Base-by-base conservation (phyloP, 2,329 filamentous ascomycete species). In the Fusarium buxicola region DNA sequence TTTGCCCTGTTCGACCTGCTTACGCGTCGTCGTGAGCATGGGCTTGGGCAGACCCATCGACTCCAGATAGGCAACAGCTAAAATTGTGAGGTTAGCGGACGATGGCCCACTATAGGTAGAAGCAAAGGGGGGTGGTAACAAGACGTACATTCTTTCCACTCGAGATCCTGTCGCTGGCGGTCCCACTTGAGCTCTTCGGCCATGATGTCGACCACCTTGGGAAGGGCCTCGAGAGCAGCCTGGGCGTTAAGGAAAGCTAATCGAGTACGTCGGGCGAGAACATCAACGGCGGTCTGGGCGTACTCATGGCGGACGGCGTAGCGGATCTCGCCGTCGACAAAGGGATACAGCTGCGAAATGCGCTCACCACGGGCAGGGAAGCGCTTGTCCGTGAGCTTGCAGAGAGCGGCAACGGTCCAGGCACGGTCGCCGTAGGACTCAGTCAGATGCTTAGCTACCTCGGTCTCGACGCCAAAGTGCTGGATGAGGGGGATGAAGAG, bases 401-500 rank as follows among this genome's bases (percentile, higher is more conserved):
- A 94, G 43, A 97, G 82, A 2, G 91, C 86, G 8, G 92, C 93
- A 18, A 97, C 92, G 13, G 90, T 90, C 94, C 94, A 97, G 16
- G 94, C 92, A 55, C 94, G 88, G 77, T 97, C 94, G 66, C 94
- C 94, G 74, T 97, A 98, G 54, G 92, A 91, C 72, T 91, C 86
- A 12, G 90, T 90, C 30, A 97, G 84, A 77, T 97, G 93, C 79
- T 92, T 91, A 39, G 94, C 94, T 16, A 97, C 92, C 69, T 96
- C 92, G 15, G 92, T 96, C 77, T 97, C 94, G 54, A 97, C 80
- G 63, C 92, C 92, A 73, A 92, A 97, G 79, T 96, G 92, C 77
- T 97, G 93, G 73, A 97, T 95, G 31, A 97, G 82, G 77, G 94
- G 94, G 82, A 97, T 97, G 80, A 97, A 97, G 21, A 97, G 87